Evolutionary conservation across 2,329 filamentous ascomycete genomes (phyloP).

Genomic region (Colletotrichum zoysiae): DNA sequence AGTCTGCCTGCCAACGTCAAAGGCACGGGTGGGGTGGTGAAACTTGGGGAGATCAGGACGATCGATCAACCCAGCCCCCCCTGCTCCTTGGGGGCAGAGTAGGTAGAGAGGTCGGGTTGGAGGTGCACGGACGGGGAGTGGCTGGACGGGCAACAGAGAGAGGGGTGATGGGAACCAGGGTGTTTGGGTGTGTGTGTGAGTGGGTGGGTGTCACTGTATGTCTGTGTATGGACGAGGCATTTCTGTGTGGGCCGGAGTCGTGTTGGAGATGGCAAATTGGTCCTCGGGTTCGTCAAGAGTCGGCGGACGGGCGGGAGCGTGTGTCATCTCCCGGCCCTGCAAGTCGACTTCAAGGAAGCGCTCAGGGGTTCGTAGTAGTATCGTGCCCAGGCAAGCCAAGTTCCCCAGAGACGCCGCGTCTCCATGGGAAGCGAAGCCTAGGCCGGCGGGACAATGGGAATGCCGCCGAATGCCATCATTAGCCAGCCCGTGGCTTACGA

Average conservation of each 20-base stretch:
- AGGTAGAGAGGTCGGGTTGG: too few species aligned
- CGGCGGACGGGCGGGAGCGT: not conserved
- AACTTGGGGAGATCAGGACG: not conserved
- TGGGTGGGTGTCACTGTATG: too few species aligned
- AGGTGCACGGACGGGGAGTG: not conserved
- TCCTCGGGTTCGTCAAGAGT: not conserved
- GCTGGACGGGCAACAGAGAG: not conserved
- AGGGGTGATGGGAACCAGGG: not conserved
- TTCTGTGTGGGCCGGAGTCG: not conserved
- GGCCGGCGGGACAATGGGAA: not conserved
- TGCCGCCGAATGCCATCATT: conserved; percentile 2
- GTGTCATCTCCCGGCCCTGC: conserved; percentile 9
- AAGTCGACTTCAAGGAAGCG: not conserved
- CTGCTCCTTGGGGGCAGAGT: not conserved
- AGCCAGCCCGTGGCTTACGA: not conserved
- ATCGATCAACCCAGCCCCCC: conserved; percentile 16
- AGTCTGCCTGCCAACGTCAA: not conserved
- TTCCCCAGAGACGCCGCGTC: too few species aligned
- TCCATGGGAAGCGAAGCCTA: not conserved
- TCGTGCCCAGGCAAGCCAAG: too few species aligned
- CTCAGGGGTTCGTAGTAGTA: not conserved
- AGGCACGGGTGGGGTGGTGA: not conserved
- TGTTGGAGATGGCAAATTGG: not conserved
- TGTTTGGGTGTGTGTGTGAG: not conserved
- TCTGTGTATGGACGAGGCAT: too few species aligned